Base-by-base conservation (phyloP, 139 green algal species). In the Picochlorum sp. region DNA sequence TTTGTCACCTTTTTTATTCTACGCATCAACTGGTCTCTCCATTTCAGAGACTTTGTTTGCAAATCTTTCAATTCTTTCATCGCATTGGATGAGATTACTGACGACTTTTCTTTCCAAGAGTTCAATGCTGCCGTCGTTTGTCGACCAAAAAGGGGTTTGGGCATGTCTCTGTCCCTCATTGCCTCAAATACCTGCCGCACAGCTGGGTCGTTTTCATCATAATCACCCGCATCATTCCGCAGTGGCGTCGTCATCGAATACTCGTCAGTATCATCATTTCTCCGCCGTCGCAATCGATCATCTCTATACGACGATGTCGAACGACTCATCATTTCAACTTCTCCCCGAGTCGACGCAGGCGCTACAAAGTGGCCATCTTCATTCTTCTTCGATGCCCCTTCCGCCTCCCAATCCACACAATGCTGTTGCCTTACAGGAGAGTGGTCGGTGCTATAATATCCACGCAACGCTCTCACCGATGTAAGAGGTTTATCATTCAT, bases 1-100 rank as follows among this genome's bases (percentile, higher is more conserved):
- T 60, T 67, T 85, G 16, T 81, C 77, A 20, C 68, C 82, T 4
- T 68, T 61, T 32, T 82, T 80, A n/a, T 87, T 68, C 50, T 73
- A 26, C 11, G 26, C 13, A 65, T 15, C 58, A 65, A 23, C 23
- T 65, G 58, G 15, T 28, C 20, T 59, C 23, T 28, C 58, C 58
- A 65, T 51, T 65, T 28, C 20, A 65, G n/a, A 18, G 58, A 65
- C 21, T 65, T 65, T 58, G 13, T 51, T 15, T 59, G 58, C 58
- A 28, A 65, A 51, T 65, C 58, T 65, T 65, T 65, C 13, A 65
- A 21, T 32, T 65, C 58, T n/a, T 52, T 51, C 58, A 65, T 54
- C 18, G 47, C 47, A 26, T 21, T 21, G 5, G n/a, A 20, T 20
- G 47, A 54, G 5, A 54, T 26, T 24, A 21, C 16, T 23, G 47